Base-by-base conservation (phyloP, 1,139 yeast species). In the Kurtzmaniella natalensis region DNA sequence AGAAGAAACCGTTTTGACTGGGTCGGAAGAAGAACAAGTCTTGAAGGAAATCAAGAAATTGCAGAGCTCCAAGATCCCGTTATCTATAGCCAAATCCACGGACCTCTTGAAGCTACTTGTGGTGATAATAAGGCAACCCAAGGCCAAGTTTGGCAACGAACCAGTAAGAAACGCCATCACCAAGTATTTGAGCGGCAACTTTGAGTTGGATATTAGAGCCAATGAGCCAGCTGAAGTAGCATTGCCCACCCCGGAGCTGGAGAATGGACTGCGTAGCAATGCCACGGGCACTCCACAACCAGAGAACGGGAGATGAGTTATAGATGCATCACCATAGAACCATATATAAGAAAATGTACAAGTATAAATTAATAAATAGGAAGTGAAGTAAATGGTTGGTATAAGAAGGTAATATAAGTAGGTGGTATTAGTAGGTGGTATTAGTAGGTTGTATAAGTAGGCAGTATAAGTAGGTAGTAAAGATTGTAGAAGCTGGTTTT, bases 121-220 rank as follows among this genome's bases (percentile, higher is more conserved):
- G 31, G 57, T 55, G 17, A 44, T 67, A 38, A 50, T 67, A n/a
- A 55, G 72, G 36, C 57, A 54, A 38, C 55, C 59, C 3, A 36
- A 36, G 5, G 53, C 50, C 18, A 30, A 28, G 16, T 53, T 54
- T 23, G 48, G 50, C 3, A 34, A 48, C 24, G 41, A 36, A n/a
- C 35, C 37, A 11, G 46, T 64, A 13, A 48, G 54, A 24, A 38
- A 37, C 3, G 45, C 44, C 18, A 51, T 62, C 8, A 43, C 43
- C n/a, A 40, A 41, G 13, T 39, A 61, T 4, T 53, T 67, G 34
- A 35, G 37, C 16, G 41, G 45, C 9, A 47, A 52, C 37, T 42
- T 58, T 27, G 55, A 48, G 14, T 41, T 64, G 31, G 37, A 29
- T n/a, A 22, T 35, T 8, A 31, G 30, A 13, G 33, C 38, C n/a